Evolutionary conservation across 805 yeast species (phyloP).

Genomic region (Yarrowia porcina): DNA sequence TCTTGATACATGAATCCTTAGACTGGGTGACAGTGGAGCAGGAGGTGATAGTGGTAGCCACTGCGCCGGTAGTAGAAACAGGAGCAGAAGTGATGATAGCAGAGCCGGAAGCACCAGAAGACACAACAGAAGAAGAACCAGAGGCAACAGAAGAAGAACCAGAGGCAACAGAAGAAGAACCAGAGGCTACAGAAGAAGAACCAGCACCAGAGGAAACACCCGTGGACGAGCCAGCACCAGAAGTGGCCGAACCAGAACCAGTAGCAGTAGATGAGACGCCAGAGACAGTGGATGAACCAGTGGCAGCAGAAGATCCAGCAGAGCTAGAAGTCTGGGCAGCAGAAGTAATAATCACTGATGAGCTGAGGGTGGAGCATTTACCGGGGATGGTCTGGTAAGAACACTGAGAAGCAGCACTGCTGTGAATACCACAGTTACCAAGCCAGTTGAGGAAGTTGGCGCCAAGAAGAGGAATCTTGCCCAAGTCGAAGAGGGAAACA

Average conservation of each 20-base stretch:
- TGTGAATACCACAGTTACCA: neutral
- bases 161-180: neutral
- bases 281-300: too few relatives aligned
- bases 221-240: too few relatives aligned
- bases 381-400: neutral
- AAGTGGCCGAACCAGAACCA: too few relatives aligned
- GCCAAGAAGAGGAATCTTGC: neutral
- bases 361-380: neutral
- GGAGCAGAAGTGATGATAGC: too few relatives aligned
- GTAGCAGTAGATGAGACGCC: too few relatives aligned
- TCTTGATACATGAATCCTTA: neutral
- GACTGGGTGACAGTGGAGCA: neutral
- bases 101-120: neutral
- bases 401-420: neutral
- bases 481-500: neutral
- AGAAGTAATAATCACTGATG: neutral
- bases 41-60: neutral
- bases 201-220: too few relatives aligned
- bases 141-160: too few relatives aligned
- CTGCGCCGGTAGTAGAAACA: too few relatives aligned
- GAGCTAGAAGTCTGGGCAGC: neutral
- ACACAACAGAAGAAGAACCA: neutral
- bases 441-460: constrained; percentile 17
- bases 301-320: too few relatives aligned
- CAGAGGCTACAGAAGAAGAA: too few relatives aligned